Base-by-base conservation (phyloP, 2,329 filamentous ascomycete species). In the Diatrype stigma region DNA sequence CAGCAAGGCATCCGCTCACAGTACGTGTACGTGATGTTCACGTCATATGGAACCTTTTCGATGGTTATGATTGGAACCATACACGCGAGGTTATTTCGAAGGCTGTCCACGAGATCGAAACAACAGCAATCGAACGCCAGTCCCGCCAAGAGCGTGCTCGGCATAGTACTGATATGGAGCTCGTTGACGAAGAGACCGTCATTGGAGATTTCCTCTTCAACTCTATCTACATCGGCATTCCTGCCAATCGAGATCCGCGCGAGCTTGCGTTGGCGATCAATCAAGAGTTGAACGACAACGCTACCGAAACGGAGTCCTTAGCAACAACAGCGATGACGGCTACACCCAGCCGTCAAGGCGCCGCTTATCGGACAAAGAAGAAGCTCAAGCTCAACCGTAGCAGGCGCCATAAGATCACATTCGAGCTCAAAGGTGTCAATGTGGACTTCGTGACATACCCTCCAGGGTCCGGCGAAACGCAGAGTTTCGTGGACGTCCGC, bases 161-260 rank as follows among this genome's bases (percentile, higher is more conserved):
- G 48, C 73, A 79, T 8, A 76, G 80, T 49, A 63, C 70, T 66
- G 81, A 68, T 62, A 87, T 86, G 48, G 86, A 85, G 34, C 85
- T 93, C 22, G 80, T 87, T 21, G 89, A 96, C 46, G 87, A 92
- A 42, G 89, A 92, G 68, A 89, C 85, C 12, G 89, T 88, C 6
- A 95, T 97, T 68, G 91, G 90, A 6, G 95, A 99, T 66, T 96
- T 95, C 60, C 77, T 99, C 16, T 99, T 99, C 78, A 97, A 99
- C 67, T 99, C 94, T 0, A 96, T 99, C 49, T 99, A 96, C 73
- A 96, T 99, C 60, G 91, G 89, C 14, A 89, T 99, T 17, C 89
- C 93, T 0, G 81, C 89, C 11, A 94, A 92, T 60, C 84, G 87
- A 51, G 93, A 97, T 60, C 90, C 91, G 5, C 82, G 82, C 48